Evolutionary conservation across 495 filamentous ascomycete genomes (phyloP), one percentile per base, ranked within the genome.

Genomic region (Acidiella bohemica): DNA sequence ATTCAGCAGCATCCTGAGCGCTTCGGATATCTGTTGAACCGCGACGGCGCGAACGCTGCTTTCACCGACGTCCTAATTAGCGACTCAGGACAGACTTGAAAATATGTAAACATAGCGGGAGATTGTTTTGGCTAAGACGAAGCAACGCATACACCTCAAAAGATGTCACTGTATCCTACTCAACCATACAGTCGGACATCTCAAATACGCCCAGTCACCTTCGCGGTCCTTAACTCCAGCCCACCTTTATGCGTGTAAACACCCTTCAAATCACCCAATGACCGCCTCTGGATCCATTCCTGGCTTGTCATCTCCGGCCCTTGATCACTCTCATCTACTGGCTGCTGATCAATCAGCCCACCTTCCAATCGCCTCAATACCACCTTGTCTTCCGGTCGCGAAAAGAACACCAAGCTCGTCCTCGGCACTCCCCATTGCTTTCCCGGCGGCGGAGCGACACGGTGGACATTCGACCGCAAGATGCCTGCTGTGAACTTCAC

Each of bases 361-460:
- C 65, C 65, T 9, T 64, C 56, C 47, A 72, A 42, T 14, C 62
- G 52, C 44, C 56, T 62, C 57, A 80, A 51, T 14, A 66, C 32
- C 19, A 74, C 69, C 12, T 65, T 50, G 55, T 79, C 70, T 48
- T 73, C 72, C 2, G 73, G 73, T 33, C 75, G 55, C 14, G 67
- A 56, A 54, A 80, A 79, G 54, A 76, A 78, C 16, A 78, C 75
- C 19, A 79, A 51, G 56, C 71, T 76, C 41, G 71, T 72, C 25
- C 76, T 59, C 25, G 64, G 63, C 23, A 44, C 55, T n/a, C 53
- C 54, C 0, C 56, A 68, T 43, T 80, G 75, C 5, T 55, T 49
- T 4, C 70, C 73, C 0, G 74, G 72, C 2, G 75, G 64, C 1
- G 63, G 61, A 3, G 73, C 68, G 13, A 80, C 76, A 3, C 76